Conservation (phyloP, 2,329 filamentous ascomycete species). For the Purpureocillium lavendulum region DNA sequence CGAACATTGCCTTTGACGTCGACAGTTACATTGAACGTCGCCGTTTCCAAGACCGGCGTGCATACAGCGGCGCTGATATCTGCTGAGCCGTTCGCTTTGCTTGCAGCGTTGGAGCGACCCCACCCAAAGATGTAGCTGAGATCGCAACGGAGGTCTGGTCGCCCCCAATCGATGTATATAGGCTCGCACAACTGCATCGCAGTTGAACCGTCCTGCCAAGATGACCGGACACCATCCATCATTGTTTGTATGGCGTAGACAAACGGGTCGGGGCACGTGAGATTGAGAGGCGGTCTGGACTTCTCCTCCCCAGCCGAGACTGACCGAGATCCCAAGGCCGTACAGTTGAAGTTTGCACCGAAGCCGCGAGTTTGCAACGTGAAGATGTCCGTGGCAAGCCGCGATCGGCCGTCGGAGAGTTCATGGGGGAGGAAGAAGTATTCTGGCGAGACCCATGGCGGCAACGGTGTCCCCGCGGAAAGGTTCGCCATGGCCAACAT, state of each 20-base stretch:
- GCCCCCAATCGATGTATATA: no score
- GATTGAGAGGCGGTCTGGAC: no score
- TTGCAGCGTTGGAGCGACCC: no score
- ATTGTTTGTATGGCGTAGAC: no score
- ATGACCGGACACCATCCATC: no score
- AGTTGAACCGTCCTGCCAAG: no score
- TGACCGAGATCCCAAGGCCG: no score
- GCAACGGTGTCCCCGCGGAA: conserved; percentile 30
- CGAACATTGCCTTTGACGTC: conserved; percentile 16
- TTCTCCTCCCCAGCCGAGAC: no score
- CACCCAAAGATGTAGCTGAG: no score
- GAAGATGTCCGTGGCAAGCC: neutral
- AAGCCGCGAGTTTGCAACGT: conserved; percentile 17
- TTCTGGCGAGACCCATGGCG: conserved; percentile 37
- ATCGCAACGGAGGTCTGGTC: no score
- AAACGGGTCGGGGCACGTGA: no score
- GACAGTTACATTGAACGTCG: conserved; percentile 23
- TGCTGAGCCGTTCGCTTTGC: conserved; percentile 6
- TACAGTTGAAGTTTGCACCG: conserved; percentile 15
- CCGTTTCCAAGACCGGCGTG: conserved; percentile 17
- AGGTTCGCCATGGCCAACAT: conserved; percentile 36
- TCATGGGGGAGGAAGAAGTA: conserved; percentile 40
- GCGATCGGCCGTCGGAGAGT: neutral
- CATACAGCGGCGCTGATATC: conserved; percentile 15
- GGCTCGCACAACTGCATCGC: no score